phyloP scores from a whole-genome alignment of 106 monocot genomes.

The Dioscorea alata region DNA sequence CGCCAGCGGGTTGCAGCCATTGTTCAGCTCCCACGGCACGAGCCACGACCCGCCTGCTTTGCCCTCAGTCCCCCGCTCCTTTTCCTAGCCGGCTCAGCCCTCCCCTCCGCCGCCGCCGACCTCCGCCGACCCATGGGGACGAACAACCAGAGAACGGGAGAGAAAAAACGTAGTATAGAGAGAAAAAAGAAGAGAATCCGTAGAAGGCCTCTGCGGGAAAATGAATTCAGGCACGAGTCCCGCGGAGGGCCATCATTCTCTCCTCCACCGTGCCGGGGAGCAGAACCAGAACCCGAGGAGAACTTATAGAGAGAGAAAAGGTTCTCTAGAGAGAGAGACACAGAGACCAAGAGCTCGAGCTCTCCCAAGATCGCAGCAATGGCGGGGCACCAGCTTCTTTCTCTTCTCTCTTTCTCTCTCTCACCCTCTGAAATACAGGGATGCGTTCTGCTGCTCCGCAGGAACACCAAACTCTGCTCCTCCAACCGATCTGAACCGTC shows the following conservation, averaged over 20 bases:
- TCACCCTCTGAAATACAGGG: neutral
- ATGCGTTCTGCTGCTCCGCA: neutral
- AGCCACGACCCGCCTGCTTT: slow-evolving; percentile 49
- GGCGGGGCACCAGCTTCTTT: neutral
- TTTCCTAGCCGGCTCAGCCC: slow-evolving; percentile 27
- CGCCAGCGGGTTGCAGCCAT: no score
- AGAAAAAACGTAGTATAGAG: slow-evolving; percentile 2
- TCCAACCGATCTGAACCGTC: neutral
- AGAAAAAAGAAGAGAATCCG: neutral
- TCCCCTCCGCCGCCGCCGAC: slow-evolving; percentile 19
- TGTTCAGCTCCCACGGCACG: slow-evolving; percentile 48
- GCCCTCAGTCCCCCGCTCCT: slow-evolving; percentile 34
- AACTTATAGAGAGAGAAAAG: neutral
- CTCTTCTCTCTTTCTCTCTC: slow-evolving; percentile 1
- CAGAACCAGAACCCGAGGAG: slow-evolving; percentile 21
- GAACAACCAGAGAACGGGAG: neutral
- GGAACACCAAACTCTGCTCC: neutral
- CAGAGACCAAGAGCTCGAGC: no score
- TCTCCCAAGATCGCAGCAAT: neutral
- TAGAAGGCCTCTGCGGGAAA: neutral
- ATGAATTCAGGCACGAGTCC: no score
- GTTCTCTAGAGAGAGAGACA: neutral
- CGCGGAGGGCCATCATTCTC: slow-evolving; percentile 10
- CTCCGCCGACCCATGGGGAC: slow-evolving; percentile 31
- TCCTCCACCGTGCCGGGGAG: slow-evolving; percentile 16